These are phyloP conservation scores for Solanum microdontum DNA, from an alignment of 257 asterid species.

Conservation along the genomic window DNA sequence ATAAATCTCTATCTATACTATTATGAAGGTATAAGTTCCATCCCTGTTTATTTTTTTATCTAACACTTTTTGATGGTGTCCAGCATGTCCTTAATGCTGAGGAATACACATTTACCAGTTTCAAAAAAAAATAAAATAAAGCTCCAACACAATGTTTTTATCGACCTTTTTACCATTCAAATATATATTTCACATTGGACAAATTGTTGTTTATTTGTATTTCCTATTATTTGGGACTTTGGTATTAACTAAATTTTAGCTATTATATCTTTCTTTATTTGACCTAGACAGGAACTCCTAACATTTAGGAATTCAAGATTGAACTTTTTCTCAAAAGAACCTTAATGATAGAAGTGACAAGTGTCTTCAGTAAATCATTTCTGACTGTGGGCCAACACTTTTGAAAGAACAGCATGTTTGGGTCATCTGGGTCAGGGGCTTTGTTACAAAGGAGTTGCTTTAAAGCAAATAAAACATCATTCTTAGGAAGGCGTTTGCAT, in stretches of 20 bases:
- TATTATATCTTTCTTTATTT: background rate
- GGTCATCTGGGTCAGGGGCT: background rate
- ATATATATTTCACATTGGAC: background rate
- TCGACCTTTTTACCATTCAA: background rate
- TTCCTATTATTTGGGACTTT: background rate
- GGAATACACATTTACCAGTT: too few species aligned
- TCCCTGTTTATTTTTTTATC: too few species aligned
- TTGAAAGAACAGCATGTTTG: background rate
- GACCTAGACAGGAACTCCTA: background rate
- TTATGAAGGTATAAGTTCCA: background rate
- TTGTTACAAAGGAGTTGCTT: background rate
- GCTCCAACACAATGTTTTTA: background rate
- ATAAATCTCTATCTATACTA: background rate
- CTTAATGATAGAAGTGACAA: background rate
- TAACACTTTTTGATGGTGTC: too few species aligned
- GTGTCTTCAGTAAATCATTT: background rate
- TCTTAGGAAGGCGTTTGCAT: background rate
- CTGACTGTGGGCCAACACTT: background rate
- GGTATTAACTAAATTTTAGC: background rate
- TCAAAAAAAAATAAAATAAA: too few species aligned
- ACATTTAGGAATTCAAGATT: background rate
- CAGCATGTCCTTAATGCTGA: too few species aligned
- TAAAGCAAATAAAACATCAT: background rate
- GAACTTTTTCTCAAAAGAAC: background rate
- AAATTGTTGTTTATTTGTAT: background rate